phyloP scores from a whole-genome alignment of 169 alveolate species.

The Besnoitia besnoiti region DNA sequence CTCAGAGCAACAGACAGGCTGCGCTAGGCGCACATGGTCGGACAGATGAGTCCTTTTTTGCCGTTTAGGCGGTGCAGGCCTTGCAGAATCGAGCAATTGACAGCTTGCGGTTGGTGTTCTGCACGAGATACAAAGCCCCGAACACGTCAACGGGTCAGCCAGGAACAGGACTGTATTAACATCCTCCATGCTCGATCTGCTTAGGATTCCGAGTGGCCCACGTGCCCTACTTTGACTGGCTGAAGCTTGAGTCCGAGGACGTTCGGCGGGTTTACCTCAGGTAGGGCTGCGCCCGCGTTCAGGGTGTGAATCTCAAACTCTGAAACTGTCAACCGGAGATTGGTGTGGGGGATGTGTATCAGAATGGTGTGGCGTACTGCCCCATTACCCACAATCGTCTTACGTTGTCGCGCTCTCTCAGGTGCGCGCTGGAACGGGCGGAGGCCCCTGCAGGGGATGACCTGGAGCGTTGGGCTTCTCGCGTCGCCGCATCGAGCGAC shows the following conservation, averaged over 20 bases:
- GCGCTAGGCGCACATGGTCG: no score
- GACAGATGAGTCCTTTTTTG: no score
- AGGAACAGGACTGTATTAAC: no score
- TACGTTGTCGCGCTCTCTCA: background rate
- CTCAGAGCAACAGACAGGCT: no score
- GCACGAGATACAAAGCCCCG: no score
- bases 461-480: background rate
- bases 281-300: background rate
- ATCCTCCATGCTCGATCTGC: no score
- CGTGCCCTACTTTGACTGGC: conserved; percentile 63
- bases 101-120: no score
- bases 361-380: background rate
- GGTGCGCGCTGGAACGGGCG: conserved; percentile 23
- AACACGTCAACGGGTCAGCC: no score
- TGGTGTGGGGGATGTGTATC: background rate
- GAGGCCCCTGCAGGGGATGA: background rate
- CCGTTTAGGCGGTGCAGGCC: no score
- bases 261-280: conserved; percentile 15
- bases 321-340: no score
- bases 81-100: no score
- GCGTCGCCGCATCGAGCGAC: background rate
- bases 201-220: conserved; percentile 60
- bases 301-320: background rate
- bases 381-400: no score
- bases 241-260: background rate